Evolutionary conservation across 106 monocot species (phyloP).

Genomic region (Hemerocallis citrina): DNA sequence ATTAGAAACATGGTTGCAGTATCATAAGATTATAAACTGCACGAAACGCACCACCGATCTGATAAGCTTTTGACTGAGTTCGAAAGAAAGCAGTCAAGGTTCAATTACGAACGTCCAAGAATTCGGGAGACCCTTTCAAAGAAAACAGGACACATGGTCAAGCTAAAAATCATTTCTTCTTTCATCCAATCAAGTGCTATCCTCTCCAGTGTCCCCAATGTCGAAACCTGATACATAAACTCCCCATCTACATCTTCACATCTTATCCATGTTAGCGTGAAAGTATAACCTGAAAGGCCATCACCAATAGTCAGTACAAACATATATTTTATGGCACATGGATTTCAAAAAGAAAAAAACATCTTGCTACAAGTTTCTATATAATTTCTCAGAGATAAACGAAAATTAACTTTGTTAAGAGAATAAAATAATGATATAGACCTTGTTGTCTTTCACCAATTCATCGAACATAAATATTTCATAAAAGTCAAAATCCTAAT

Average conservation of each 20-base stretch:
- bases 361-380: no score
- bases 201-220: slow-evolving; percentile 39
- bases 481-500: no score
- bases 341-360: no score
- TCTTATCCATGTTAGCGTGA: slow-evolving; percentile 40
- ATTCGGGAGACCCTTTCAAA: slow-evolving; percentile 24
- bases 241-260: slow-evolving; percentile 10
- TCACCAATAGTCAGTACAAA: neutral
- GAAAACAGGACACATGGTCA: slow-evolving; percentile 31
- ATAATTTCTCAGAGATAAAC: no score
- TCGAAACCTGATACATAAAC: slow-evolving; percentile 24
- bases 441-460: no score
- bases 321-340: no score
- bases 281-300: slow-evolving; percentile 53
- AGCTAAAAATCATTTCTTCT: slow-evolving; percentile 32
- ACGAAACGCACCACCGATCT: no score
- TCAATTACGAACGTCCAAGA: slow-evolving; percentile 9
- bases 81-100: neutral
- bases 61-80: neutral
- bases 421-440: no score
- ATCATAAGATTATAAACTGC: no score
- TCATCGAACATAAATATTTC: no score
- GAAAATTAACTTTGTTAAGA: no score
- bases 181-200: slow-evolving; percentile 45
- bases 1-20: no score